Base-by-base conservation (phyloP, 2,329 filamentous ascomycete genomes). In the Colletotrichum sublineola region DNA sequence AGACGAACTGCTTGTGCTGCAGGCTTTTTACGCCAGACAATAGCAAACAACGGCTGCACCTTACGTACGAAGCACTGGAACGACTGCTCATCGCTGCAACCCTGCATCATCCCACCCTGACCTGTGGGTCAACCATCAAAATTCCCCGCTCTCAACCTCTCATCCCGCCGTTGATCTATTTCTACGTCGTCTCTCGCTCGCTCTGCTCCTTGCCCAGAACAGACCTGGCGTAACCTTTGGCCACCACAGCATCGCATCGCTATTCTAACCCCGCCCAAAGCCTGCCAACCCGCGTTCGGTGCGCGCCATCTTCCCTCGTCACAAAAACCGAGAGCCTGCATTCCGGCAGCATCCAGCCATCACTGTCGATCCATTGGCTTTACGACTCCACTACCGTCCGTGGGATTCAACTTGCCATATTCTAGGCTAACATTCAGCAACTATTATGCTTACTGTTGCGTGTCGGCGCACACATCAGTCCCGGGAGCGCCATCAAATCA, bases 51-150 rank as follows among this genome's bases (percentile, higher is more conserved):
- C 55, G 20, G 33, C 36, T 14, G 63, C 46, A 61, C 69, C 12
- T 29, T 29, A 52, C 69, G 65, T 71, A 72, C 69, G 55, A 69
- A 44, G 46, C 46, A 53, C 60, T 61, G 38, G 60, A 62, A 69
- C 69, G 46, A 40, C 60, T 55, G 60, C 60, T 69, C 66, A 38
- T 73, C 48, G 55, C 57, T 70, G 71, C 62, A 73, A 71, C 71
- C 71, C 71, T 73, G 71, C 67, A 73, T 67, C 71, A 71, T 73
- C 67, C 71, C 67, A 71, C 71, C 68, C 67, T 71, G 48, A 71
- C 56, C 67, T 67, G 71, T 73, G 71, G 71, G 71, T 73, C 71
- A 58, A 67, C 60, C 53, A 67, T 44, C 67, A 57, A 58, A 71
- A 71, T 73, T 67, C 71, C 71, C 71, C 71, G 67, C 71, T 73